Percentiles rank a stretch among this genome's conserved stretches.
phyloP scores from a whole-genome alignment of 148 eudicot genomes.

The Silene uniflora region DNA sequence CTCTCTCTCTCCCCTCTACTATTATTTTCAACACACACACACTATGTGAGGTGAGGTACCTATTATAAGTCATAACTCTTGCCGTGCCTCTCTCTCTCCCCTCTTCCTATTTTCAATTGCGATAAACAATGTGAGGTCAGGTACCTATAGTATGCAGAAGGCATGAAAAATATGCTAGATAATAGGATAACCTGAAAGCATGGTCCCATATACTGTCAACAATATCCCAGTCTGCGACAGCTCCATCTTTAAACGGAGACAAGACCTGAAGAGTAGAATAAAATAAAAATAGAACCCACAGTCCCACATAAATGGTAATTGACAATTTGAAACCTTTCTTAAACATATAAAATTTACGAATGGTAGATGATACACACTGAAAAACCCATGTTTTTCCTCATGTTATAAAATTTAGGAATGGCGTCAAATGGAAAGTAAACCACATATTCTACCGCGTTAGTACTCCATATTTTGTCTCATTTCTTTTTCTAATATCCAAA shows the following conservation, averaged over 20 bases:
- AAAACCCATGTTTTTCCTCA: neutral
- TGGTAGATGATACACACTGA: neutral
- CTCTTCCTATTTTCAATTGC: neutral
- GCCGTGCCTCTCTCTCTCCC: too few relatives aligned
- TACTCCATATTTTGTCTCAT: neutral
- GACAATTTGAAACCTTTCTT: too few relatives aligned
- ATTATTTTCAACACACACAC: too few relatives aligned
- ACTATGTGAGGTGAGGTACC: too few relatives aligned
- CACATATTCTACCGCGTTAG: neutral
- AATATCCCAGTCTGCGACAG: conserved; percentile 87
- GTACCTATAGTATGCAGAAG: neutral
- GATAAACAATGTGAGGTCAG: neutral
- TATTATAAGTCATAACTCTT: too few relatives aligned
- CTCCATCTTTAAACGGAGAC: conserved; percentile 86
- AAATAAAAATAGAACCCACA: neutral
- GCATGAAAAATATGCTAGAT: neutral
- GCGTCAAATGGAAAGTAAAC: neutral
- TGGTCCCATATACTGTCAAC: conserved; percentile 97
- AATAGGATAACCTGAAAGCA: conserved; percentile 59
- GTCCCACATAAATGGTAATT: neutral
- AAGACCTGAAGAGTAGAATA: conserved; percentile 48
- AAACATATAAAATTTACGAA: too few relatives aligned
- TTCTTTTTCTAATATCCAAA: neutral
- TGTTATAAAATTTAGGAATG: neutral
- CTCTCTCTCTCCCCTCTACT: too few relatives aligned